Evolutionary conservation across 768 basidiomycete species (phyloP).

Genomic region (Tylopilus felleus): DNA sequence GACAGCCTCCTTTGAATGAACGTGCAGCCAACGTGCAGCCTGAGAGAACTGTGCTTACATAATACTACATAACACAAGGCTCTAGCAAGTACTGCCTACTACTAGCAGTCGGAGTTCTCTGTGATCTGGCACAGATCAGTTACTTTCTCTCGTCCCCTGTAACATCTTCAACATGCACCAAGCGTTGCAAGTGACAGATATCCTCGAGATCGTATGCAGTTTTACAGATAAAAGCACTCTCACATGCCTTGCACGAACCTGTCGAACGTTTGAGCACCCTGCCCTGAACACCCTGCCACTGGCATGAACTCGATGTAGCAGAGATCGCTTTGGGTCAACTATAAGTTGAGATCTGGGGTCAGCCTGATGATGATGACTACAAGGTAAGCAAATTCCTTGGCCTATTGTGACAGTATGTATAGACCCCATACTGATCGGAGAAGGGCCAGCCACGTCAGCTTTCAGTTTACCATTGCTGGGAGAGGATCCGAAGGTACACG

Average conservation of each 20-base stretch:
- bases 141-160: no score
- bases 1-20: no score
- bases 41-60: no score
- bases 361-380: not conserved
- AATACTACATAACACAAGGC: no score
- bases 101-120: no score
- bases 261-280: not conserved
- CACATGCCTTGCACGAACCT: not conserved
- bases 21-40: no score
- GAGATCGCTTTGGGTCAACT: not conserved
- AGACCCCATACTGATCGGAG: no score
- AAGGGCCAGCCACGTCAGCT: not conserved
- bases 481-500: no score
- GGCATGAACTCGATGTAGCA: not conserved
- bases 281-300: not conserved
- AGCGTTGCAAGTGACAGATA: not conserved
- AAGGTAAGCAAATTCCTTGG: not conserved
- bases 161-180: not conserved
- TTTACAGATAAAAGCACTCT: not conserved
- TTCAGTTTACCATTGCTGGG: not conserved
- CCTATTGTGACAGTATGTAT: not conserved
- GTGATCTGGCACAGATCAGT: no score
- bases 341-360: no score
- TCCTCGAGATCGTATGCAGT: not conserved
- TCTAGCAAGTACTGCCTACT: no score